Base-by-base conservation (phyloP, 2,329 filamentous ascomycete genomes). In the Xylariaceae sp. region DNA sequence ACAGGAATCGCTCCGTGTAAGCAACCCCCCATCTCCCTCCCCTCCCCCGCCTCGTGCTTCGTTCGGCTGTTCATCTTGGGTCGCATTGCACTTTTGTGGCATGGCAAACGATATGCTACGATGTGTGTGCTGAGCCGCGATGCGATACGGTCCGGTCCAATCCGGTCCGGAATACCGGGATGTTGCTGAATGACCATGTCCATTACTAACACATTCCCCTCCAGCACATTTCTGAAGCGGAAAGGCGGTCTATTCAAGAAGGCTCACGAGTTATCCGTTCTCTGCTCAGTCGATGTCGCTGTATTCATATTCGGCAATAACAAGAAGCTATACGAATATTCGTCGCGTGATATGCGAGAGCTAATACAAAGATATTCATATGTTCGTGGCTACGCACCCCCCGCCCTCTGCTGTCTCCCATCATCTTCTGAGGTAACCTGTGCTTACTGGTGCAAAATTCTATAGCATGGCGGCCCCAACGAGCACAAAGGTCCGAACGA, bases 191-290 rank as follows among this genome's bases (percentile, higher is more conserved):
- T 24, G 21, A 24, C 7, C n/a, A n/a, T n/a, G n/a, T n/a, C 21
- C 11, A 11, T 24, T 6, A 11, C 50, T 52, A 48, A 54, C 43
- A 17, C 36, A 23, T 32, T 37, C 50, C 41, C 41, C 14, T 12
- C 37, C 59, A 96, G 89, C 50, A 98, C 92, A 31, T 98, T 98
- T 64, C 72, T 98, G 53, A 98, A 98, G 76, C 86, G 92, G 70
- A 98, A 98, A 68, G 92, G 90, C 56, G 92, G 92, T 56, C 74
- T 98, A 34, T 98, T 98, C 77, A 98, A 98, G 73, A 98, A 98
- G 78, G 92, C 92, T 38, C 89, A 98, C 64, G 92, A 98, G 74
- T 77, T 98, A 36, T 95, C 90, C 37, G 92, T 98, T 32, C 83
- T 98, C 48, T 98, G 92, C 65, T 96, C 89, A 27, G 92, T 98